phyloP scores from a whole-genome alignment of 768 basidiomycete species.

The Hypholoma sublateritium region DNA sequence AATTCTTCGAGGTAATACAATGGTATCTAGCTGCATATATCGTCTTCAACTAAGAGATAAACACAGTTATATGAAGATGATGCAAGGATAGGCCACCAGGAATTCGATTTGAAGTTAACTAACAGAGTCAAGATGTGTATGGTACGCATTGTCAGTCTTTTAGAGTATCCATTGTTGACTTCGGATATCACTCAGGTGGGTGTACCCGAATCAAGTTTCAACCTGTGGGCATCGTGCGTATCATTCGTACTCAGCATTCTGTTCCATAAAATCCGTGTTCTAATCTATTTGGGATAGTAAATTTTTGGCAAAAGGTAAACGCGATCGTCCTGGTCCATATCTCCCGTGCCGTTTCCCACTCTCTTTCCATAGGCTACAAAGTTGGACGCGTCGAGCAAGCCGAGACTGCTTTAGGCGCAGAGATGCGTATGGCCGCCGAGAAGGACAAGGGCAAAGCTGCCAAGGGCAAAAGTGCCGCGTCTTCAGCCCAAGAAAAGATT shows the following conservation, averaged over 20 bases:
- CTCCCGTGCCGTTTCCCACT: no score
- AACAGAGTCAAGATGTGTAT: slow-evolving; percentile 98
- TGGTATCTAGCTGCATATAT: background rate
- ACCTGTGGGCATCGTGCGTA: slow-evolving; percentile 87
- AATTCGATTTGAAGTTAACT: slow-evolving; percentile 93
- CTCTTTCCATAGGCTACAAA: slow-evolving; percentile 64
- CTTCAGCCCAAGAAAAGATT: slow-evolving; percentile 79
- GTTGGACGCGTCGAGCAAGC: slow-evolving; percentile 96
- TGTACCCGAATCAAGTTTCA: slow-evolving; percentile 92
- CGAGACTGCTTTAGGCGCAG: slow-evolving; percentile 95
- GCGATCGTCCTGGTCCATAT: background rate
- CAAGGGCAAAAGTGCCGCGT: slow-evolving; percentile 56
- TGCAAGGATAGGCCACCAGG: slow-evolving; percentile 87
- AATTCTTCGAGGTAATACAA: slow-evolving; percentile 70
- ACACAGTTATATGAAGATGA: slow-evolving; percentile 90
- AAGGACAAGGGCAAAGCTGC: slow-evolving; percentile 46
- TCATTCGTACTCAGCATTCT: background rate
- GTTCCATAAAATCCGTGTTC: background rate
- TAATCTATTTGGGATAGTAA: slow-evolving; percentile 44
- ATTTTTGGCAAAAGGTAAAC: slow-evolving; percentile 74
- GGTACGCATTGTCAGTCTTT: slow-evolving; percentile 44
- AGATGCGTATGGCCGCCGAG: slow-evolving; percentile 86
- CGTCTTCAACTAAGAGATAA: background rate
- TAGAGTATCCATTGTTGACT: background rate
- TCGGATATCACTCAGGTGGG: slow-evolving; percentile 61